A percentile compares a stretch with the other conserved stretches of the same genome.
Conservation (phyloP, 371 early-diverging fungal genomes). For the Mortierella sp. region DNA sequence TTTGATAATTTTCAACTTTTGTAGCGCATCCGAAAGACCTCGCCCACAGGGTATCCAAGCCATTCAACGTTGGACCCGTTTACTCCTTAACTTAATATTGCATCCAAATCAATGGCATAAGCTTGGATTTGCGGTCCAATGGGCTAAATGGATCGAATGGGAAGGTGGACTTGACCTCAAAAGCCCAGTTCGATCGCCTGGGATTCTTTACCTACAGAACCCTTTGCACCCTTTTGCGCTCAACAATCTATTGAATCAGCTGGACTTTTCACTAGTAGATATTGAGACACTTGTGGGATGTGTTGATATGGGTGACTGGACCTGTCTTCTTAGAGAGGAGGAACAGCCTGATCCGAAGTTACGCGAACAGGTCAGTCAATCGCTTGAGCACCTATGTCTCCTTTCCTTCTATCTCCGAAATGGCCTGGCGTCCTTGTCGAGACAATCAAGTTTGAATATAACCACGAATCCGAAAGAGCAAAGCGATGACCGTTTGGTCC, state of each 20-base stretch:
- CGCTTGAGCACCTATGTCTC: constrained; percentile 43
- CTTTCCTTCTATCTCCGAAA: constrained; percentile 50
- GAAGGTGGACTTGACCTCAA: constrained; percentile 50
- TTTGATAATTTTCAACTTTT: background rate
- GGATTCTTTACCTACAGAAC: constrained; percentile 44
- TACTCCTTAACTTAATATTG: constrained; percentile 39
- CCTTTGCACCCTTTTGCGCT: constrained; percentile 45
- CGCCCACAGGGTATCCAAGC: constrained; percentile 29
- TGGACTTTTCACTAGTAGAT: constrained; percentile 40
- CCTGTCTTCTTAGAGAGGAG: constrained; percentile 28
- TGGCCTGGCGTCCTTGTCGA: constrained; percentile 15
- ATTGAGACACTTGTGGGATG: constrained; percentile 48
- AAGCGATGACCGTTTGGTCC: constrained; percentile 25
- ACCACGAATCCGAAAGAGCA: constrained; percentile 16
- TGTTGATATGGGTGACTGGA: constrained; percentile 52
- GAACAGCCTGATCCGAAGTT: constrained; percentile 3
- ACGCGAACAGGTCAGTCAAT: constrained; percentile 29
- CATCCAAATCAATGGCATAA: constrained; percentile 46
- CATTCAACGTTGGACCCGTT: constrained; percentile 29
- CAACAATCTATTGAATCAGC: constrained; percentile 31
- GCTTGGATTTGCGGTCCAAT: constrained; percentile 49
- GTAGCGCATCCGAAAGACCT: constrained; percentile 31
- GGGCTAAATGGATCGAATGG: constrained; percentile 58
- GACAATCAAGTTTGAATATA: background rate
- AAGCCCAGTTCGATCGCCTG: constrained; percentile 33